Base-by-base conservation (phyloP, 371 early-diverging fungal species). In the Funneliformis caledonium region DNA sequence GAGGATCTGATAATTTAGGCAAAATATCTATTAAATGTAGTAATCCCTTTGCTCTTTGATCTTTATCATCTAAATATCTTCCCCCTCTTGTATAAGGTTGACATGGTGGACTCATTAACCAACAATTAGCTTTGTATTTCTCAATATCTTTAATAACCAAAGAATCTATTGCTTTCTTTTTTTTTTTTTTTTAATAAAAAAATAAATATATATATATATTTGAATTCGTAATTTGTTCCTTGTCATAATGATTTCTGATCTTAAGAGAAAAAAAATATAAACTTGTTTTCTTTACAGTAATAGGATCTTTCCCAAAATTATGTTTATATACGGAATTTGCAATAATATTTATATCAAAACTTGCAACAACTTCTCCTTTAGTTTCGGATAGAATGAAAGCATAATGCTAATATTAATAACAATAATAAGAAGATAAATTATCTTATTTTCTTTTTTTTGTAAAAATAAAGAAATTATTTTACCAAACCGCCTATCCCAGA, bases 61-160 rank as follows among this genome's bases (percentile, higher is more conserved):
- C 96, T 43, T 91, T 88, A 33, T 93, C 92, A 11, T 93, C 95
- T 82, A 90, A 88, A 78, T 93, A 92, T 31, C 91, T 85, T 19
- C 95, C 94, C 50, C 92, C 90, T 56, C 96, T 87, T 19, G 96
- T 95, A 82, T 94, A 95, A 82, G 95, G 94, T 81, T 95, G 95
- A 83, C 95, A 95, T 2, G 95, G 94, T 69, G 94, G 95, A 12
- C 94, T 93, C 93, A 96, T 93, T 45, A 94, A 91, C 92, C 93
- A 95, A 37, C 95, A 85, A 82, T 95, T 92, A 1, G 94, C 93
- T 47, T 86, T 84, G 61, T 91, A 84, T 37, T 87, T 85, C 72
- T 92, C 93, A 78, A 91, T 93, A 80, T 90, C 85, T 48, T 89
- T 84, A 48, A 88, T 81, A 16, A 89, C 85, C 61, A 94, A 85